Evolutionary conservation across 164 flowering plant species (phyloP), one percentile per base, ranked within the genome.

Genomic region (Chimonanthus praecox): DNA sequence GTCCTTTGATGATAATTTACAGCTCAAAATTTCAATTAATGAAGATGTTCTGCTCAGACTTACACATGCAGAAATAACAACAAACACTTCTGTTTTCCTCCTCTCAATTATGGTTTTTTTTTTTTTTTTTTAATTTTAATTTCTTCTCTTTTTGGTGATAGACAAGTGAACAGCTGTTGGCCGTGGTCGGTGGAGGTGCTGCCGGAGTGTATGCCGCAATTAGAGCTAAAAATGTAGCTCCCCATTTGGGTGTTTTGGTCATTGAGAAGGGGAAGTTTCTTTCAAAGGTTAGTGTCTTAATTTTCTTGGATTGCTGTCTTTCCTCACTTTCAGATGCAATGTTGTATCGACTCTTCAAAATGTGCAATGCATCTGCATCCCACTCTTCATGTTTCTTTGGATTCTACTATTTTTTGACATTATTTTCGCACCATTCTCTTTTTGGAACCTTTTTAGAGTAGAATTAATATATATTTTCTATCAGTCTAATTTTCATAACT

Each of bases 141-240:
- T 6, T 18, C 21, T 21, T 2, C 18, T 62, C 65, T 62, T 62
- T 62, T 21, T 4, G 11, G 60, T 54, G 15, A 49, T 54, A 75
- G 78, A 63, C 7, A 20, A 49, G 50, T 16, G 74, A 71, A 43
- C 74, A 66, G 13, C 33, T 71, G 21, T 9, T 76, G 74, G 70
- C 71, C 58, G 78, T 76, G 65, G 66, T 76, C 10, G 78, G 78
- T 2, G 78, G 78, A 73, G 97, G 97, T 73, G 91, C 92, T 7
- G 95, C 97, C 7, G 97, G 94, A 70, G 85, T 92, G 3, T 92
- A 80, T 73, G 97, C 90, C 58, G 94, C 97, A 47, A 86, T 90
- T 70, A 84, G 92, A 78, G 94, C 97, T 68, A 89, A 92, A 71
- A 83, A 85, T 43, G 7, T 89, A 15, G 92, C 92, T 2, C 91